Evolutionary conservation across 2,329 filamentous ascomycete species (phyloP), one percentile per base, ranked within the genome.

Genomic region (Paecilomyces formosus): DNA sequence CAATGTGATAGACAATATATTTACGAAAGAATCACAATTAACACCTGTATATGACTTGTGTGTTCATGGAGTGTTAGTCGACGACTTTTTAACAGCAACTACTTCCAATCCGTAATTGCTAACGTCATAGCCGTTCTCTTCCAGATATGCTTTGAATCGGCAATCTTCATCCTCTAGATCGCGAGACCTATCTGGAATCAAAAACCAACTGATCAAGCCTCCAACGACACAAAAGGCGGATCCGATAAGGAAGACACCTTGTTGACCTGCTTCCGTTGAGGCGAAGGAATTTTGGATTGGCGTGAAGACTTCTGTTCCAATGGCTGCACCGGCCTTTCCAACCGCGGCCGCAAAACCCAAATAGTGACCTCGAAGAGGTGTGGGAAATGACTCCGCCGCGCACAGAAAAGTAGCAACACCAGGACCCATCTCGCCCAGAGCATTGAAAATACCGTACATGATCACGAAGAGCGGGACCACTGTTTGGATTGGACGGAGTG

Each of bases 391-490:
- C 59, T 82, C 79, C 0, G 77, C 74, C 0, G 77, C 71, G 7
- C 67, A 68, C 15, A 74, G 63, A 50, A 73, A 70, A 28, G 64
- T 76, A 60, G 59, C 70, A 64, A 75, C 78, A 1, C 80, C 80
- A 2, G 81, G 81, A 0, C 80, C 81, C 54, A 82, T 76, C 60
- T 82, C 79, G 0, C 80, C 79, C 0, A 81, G 65, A 0, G 76
- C 76, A 30, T 78, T 66, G 63, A 82, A 82, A 53, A 82, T 70
- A 0, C 79, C 80, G 57, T 82, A 82, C 11, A 83, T 67, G 3
- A 82, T 75, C 0, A 83, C 67, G 57, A 83, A 82, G 0, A 82
- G 72, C 0, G 80, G 78, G 31, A 82, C 78, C 1, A 82, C 66
- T 0, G 55, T 71, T 62, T 81, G 76, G 50, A 83, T 79, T 0